Evolutionary conservation across 1,284 basidiomycete species (phyloP).

Genomic region (Coniferiporia sulphurascens): DNA sequence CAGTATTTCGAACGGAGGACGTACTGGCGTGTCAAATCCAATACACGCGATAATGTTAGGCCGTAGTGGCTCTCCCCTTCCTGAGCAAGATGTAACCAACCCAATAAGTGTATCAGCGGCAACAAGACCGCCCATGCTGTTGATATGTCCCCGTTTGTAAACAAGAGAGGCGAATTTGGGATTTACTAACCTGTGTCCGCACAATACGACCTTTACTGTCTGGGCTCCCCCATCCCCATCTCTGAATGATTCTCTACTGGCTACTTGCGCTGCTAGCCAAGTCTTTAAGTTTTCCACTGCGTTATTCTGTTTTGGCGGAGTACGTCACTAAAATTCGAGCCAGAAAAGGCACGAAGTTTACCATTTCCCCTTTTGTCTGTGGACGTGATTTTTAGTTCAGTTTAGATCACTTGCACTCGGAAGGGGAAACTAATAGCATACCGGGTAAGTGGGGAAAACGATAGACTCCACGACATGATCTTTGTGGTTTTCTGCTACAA

Average conservation of each 20-base stretch:
- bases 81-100: conserved; percentile 61
- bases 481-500: conserved; percentile 57
- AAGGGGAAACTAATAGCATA: conserved; percentile 25
- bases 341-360: conserved; percentile 34
- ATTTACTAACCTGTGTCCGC: conserved; percentile 79
- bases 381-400: conserved; percentile 15
- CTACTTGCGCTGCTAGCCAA: conserved; percentile 80
- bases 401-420: conserved; percentile 16
- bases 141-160: too few relatives aligned
- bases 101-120: conserved; percentile 81
- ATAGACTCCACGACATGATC: conserved; percentile 62
- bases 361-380: conserved; percentile 83
- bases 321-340: neutral
- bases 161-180: neutral
- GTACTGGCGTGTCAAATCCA: conserved; percentile 88
- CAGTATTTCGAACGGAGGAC: conserved; percentile 25
- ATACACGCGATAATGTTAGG: conserved; percentile 77
- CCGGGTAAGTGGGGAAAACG: conserved; percentile 90
- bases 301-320: conserved; percentile 48
- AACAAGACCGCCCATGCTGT: conserved; percentile 86
- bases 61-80: conserved; percentile 68
- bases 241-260: conserved; percentile 70
- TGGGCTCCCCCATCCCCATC: conserved; percentile 69
- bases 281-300: conserved; percentile 82
- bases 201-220: conserved; percentile 77